Evolutionary conservation across 164 flowering plant species (phyloP).

Genomic region (Annona cherimola): DNA sequence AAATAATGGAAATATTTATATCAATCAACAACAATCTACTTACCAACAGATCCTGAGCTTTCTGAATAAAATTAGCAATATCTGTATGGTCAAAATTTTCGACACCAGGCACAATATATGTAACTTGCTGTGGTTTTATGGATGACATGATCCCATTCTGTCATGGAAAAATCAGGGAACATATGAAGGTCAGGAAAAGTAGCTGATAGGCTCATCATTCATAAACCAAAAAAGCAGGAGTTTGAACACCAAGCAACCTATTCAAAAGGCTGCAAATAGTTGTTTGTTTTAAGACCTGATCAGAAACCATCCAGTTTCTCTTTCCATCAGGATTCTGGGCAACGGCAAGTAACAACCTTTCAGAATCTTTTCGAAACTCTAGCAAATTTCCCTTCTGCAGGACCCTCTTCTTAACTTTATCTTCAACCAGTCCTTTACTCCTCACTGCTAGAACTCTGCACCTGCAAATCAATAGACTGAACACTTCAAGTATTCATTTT

Average conservation of each 20-base stretch:
- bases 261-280: conserved; percentile 31
- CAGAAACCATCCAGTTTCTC: conserved; percentile 92
- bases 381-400: conserved; percentile 58
- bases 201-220: conserved; percentile 3
- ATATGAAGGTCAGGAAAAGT: conserved; percentile 7
- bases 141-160: conserved; percentile 84
- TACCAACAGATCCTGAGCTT: conserved; percentile 68
- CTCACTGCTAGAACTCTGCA: conserved; percentile 41
- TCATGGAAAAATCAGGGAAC: conserved; percentile 6
- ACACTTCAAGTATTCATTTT: not conserved
- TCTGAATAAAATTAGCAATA: conserved; percentile 54
- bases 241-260: conserved; percentile 43
- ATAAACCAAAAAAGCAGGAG: conserved; percentile 4
- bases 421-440: conserved; percentile 43
- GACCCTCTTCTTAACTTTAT: conserved; percentile 44
- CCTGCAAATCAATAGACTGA: not conserved
- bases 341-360: conserved; percentile 75
- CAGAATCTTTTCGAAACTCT: conserved; percentile 85
- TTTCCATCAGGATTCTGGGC: conserved; percentile 91
- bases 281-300: conserved; percentile 70
- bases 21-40: conserved; percentile 11
- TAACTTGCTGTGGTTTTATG: conserved; percentile 88
- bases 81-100: conserved; percentile 60
- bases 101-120: conserved; percentile 80
- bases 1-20: not conserved